phyloP scores from a whole-genome alignment of 78 protist species.

The Bigelowiella natans region DNA sequence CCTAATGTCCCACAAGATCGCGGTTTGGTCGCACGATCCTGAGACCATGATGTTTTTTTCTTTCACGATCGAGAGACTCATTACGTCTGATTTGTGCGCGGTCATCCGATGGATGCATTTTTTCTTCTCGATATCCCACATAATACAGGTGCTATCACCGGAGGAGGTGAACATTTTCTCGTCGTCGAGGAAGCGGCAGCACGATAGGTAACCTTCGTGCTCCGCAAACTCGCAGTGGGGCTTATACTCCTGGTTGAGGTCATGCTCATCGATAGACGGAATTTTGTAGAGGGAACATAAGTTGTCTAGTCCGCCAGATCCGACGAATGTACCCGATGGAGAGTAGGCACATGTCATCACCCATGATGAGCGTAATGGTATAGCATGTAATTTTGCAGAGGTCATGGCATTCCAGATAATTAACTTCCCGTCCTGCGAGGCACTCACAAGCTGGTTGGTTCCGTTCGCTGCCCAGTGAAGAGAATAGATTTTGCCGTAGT shows the following conservation, averaged over 20 bases:
- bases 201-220: conserved; percentile 69
- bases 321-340: conserved; percentile 73
- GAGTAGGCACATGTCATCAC: conserved; percentile 95
- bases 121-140: conserved; percentile 86
- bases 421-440: conserved; percentile 89
- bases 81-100: conserved; percentile 85
- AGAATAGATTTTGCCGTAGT: conserved; percentile 84
- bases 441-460: conserved; percentile 69
- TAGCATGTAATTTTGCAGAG: conserved; percentile 62
- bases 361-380: conserved; percentile 81
- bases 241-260: neutral
- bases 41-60: conserved; percentile 59
- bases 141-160: conserved; percentile 76
- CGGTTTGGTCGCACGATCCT: conserved; percentile 77
- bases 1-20: conserved; percentile 81
- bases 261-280: neutral
- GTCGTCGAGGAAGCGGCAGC: conserved; percentile 81
- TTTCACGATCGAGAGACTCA: conserved; percentile 32
- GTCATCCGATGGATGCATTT: conserved; percentile 33
- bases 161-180: conserved; percentile 55
- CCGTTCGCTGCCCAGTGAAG: conserved; percentile 76
- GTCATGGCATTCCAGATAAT: conserved; percentile 82
- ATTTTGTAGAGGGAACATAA: conserved; percentile 68
- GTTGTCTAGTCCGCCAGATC: conserved; percentile 94
- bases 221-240: conserved; percentile 4